A percentile compares a stretch with the other conserved stretches of the same genome.
phyloP scores from a whole-genome alignment of 768 basidiomycete species.

The Vishniacozyma victoriae region DNA sequence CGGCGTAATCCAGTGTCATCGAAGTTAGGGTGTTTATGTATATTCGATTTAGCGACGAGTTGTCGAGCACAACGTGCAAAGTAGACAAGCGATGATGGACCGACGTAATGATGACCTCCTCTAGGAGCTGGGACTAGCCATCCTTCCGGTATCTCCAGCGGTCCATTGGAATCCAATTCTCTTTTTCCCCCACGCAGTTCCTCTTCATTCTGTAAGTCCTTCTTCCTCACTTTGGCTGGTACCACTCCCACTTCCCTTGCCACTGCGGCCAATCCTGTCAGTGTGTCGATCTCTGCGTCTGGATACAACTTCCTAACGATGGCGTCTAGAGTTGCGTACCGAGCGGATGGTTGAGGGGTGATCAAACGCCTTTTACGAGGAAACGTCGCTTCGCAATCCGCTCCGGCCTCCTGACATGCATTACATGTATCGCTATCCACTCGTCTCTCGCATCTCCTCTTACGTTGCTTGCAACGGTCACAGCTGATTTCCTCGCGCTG shows the following conservation, averaged over 20 bases:
- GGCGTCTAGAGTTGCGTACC: not conserved
- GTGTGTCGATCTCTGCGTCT: not conserved
- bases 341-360: not conserved
- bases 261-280: not conserved
- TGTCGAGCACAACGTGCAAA: not conserved
- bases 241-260: not conserved
- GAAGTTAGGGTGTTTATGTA: not conserved
- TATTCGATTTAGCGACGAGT: conserved; percentile 1
- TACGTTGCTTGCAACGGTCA: conserved; percentile 1
- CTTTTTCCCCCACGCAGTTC: no score
- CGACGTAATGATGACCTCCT: conserved; percentile 1
- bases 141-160: not conserved
- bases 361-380: not conserved
- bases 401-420: not conserved
- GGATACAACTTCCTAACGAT: not conserved
- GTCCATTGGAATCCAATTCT: not conserved
- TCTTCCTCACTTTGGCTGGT: not conserved
- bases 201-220: no score
- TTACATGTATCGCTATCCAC: not conserved
- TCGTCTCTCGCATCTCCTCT: not conserved
- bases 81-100: not conserved
- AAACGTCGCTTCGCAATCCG: not conserved
- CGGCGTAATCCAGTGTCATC: not conserved
- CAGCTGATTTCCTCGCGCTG: conserved; percentile 1
- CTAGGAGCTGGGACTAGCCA: not conserved